Base-by-base conservation (phyloP, 768 basidiomycete species). In the Daedaleopsis sinensis region DNA sequence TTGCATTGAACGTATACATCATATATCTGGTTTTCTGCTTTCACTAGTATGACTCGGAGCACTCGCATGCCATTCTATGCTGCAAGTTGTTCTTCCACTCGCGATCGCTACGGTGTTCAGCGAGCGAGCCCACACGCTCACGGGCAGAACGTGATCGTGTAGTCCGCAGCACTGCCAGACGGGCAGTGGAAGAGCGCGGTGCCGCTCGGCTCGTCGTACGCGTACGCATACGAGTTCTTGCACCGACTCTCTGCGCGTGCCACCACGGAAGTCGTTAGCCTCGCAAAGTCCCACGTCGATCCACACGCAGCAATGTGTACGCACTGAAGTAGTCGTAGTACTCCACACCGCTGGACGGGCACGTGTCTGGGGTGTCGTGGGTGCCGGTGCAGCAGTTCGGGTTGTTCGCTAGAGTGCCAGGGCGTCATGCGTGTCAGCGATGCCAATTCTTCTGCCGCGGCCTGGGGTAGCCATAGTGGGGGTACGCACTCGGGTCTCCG, bases 341-440 rank as follows among this genome's bases (percentile, higher is more conserved):
- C 18, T 56, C 61, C 16, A 79, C 77, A 12, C 76, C 76, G 4
- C 82, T 82, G 18, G 76, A 64, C 12, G 85, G 87, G 69, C 88
- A 89, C 0, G 85, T 86, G 10, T 67, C 72, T 1, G 84, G 71
- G 1, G 83, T 85, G 69, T 70, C 72, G 71, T 80, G 76, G 46
- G 69, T 72, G 10, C 88, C 88, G 9, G 80, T 80, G 75, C 88
- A 90, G 70, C 88, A 89, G 66, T 88, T 85, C 2, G 78, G 71
- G 19, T 85, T 86, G 73, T 89, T 80, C 42, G 66, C 84, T 72
- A 42, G 11, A 18, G 39, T 12, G 10, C 39, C 8, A 38, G 11
- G 18, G 37, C 1, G 35, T 1, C 8, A 42, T 23, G 10, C 5
- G 24, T 11, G 39, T 37, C 38, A 36, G 36, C 58, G 3, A 10